phyloP scores from a whole-genome alignment of 2,329 filamentous ascomycete genomes.

The Xylariaceae sp. region DNA sequence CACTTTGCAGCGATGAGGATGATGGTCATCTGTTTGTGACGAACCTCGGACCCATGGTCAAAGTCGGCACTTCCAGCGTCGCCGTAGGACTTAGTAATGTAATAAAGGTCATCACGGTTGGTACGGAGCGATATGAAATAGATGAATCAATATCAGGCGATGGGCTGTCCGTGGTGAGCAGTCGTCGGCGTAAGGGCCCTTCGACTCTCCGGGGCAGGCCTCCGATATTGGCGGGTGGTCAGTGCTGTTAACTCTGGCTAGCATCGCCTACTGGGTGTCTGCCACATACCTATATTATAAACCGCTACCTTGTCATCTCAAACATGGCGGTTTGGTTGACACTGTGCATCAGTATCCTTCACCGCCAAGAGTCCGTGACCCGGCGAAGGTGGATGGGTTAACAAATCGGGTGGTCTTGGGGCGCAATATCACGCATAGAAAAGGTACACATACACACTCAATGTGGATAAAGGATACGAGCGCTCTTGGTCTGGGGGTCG shows the following conservation, averaged over 20 bases:
- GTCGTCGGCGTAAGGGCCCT: conserved; percentile 28
- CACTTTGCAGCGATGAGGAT: conserved; percentile 37
- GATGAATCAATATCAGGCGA: conserved; percentile 25
- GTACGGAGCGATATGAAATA: conserved; percentile 59
- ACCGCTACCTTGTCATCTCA: no score
- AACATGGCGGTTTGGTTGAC: no score
- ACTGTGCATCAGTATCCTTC: no score
- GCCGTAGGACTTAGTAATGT: conserved; percentile 69
- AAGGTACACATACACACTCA: no score
- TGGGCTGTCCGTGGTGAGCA: conserved; percentile 33
- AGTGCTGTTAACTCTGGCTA: conserved; percentile 15
- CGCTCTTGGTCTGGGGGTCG: no score
- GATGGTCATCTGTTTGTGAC: conserved; percentile 59
- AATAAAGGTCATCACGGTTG: conserved; percentile 66
- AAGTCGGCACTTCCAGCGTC: conserved; percentile 59
- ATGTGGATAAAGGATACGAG: no score
- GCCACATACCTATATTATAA: no score
- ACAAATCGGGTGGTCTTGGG: no score
- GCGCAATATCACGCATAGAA: no score
- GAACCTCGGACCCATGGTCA: conserved; percentile 59
- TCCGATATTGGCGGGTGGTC: conserved; percentile 2
- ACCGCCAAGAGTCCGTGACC: no score
- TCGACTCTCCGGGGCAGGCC: conserved; percentile 17
- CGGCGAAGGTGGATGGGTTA: no score
- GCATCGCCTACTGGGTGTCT: no score